phyloP scores from a whole-genome alignment of 2,329 filamentous ascomycete genomes.

The Colletotrichum gigasporum region DNA sequence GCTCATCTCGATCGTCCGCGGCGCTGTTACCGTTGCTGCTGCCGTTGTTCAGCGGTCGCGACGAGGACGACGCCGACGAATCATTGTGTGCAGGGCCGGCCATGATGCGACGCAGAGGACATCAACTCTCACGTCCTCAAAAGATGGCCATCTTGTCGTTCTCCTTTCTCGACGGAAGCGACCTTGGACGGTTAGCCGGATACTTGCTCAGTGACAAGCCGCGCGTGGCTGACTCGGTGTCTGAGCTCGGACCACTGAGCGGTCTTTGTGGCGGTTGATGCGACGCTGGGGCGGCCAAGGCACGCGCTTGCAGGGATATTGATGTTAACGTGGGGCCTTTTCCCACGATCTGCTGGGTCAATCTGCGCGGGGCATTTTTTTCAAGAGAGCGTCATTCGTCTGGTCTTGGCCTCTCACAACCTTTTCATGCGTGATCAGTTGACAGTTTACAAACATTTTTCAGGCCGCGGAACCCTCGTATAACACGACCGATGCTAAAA shows the following conservation, averaged over 20 bases:
- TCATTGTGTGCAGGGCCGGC: conserved; percentile 47
- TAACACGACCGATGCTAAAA: background rate
- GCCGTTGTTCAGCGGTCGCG: conserved; percentile 31
- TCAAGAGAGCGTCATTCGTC: conserved; percentile 12
- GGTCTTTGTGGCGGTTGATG: conserved; percentile 21
- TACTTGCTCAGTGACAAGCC: conserved; percentile 15
- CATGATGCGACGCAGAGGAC: conserved; percentile 47
- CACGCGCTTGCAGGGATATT: conserved; percentile 11
- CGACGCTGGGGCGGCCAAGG: conserved; percentile 9
- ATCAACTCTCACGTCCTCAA: conserved; percentile 21
- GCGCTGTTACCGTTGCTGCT: conserved; percentile 34
- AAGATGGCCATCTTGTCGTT: conserved; percentile 42
- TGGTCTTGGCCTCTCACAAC: conserved; percentile 5
- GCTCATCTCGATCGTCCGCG: conserved; percentile 56
- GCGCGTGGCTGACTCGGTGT: conserved; percentile 26
- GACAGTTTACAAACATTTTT: background rate
- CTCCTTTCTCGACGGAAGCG: background rate
- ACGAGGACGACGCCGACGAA: conserved; percentile 47
- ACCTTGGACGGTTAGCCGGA: conserved; percentile 1
- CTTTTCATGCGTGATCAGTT: background rate
- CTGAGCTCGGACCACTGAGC: conserved; percentile 8
- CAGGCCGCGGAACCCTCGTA: no score
- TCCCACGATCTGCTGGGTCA: conserved; percentile 22
- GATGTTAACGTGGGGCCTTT: conserved; percentile 11
- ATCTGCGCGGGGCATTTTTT: conserved; percentile 29